Conservation (phyloP, 768 basidiomycete genomes). For the Phaffia tasmanica region DNA sequence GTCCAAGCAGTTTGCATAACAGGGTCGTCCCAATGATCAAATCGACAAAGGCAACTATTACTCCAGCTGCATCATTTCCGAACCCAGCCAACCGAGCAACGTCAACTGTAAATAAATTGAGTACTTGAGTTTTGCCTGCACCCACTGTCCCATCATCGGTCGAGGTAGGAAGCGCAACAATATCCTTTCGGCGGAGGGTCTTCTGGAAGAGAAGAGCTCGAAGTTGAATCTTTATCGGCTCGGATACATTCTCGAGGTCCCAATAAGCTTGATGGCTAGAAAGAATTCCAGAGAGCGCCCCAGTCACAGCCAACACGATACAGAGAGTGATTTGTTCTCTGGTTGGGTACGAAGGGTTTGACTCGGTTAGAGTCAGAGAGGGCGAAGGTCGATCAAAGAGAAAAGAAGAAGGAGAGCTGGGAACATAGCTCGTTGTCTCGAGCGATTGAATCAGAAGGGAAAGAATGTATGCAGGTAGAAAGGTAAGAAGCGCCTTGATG, state of each 20-base stretch:
- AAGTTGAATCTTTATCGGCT: slow-evolving; percentile 16
- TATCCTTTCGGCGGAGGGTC: slow-evolving; percentile 14
- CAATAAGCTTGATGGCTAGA: slow-evolving; percentile 1
- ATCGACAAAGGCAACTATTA: slow-evolving; percentile 17
- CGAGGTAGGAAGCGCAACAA: background rate
- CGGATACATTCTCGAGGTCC: background rate
- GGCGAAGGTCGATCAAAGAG: slow-evolving; percentile 1
- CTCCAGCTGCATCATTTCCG: background rate
- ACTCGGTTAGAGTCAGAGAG: background rate
- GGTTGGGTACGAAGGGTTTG: background rate
- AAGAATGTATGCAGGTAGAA: slow-evolving; percentile 16
- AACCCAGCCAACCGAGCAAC: slow-evolving; percentile 9
- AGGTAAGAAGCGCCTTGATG: slow-evolving; percentile 18
- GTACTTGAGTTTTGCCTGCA: slow-evolving; percentile 4
- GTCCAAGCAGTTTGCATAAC: slow-evolving; percentile 13
- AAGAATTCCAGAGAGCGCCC: background rate
- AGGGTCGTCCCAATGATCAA: slow-evolving; percentile 19
- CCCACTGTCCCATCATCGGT: background rate
- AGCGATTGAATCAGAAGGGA: slow-evolving; percentile 16
- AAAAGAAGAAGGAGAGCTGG: background rate
- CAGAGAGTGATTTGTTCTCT: background rate
- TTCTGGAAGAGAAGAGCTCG: slow-evolving; percentile 14
- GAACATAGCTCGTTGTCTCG: background rate
- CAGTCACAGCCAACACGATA: background rate
- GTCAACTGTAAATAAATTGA: slow-evolving; percentile 23